Conservation (phyloP, 1,139 yeast genomes). For the Lodderomyces elongisporus region DNA sequence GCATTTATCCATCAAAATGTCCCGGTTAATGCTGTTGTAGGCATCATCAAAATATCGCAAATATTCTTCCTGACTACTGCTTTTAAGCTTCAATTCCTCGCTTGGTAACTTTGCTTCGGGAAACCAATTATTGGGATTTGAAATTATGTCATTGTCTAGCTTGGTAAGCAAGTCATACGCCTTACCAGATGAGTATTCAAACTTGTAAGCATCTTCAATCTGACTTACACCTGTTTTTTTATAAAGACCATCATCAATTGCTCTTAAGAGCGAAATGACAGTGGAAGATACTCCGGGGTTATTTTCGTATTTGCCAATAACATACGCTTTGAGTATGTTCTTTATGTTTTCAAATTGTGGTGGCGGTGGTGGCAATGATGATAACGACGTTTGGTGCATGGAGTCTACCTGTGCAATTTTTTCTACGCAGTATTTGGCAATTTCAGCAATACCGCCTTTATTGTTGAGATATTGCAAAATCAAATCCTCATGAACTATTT, state of each 20-base stretch:
- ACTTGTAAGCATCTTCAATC: constrained; percentile 16
- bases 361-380: too few species aligned
- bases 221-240: constrained; percentile 9
- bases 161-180: constrained; percentile 43
- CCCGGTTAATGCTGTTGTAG: not conserved
- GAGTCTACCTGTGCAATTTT: constrained; percentile 7
- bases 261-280: constrained; percentile 32
- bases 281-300: constrained; percentile 33
- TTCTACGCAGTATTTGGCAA: constrained; percentile 19
- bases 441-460: constrained; percentile 19
- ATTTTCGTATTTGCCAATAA: constrained; percentile 43
- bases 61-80: constrained; percentile 41
- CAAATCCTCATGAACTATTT: constrained; percentile 24
- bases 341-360: constrained; percentile 29
- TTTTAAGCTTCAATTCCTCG: constrained; percentile 29
- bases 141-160: constrained; percentile 16
- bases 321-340: constrained; percentile 43
- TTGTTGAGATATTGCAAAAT: constrained; percentile 23
- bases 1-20: constrained; percentile 1
- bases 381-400: not conserved
- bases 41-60: constrained; percentile 26
- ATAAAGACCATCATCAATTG: constrained; percentile 23
- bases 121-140: constrained; percentile 48
- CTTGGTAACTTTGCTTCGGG: constrained; percentile 38
- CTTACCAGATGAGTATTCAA: constrained; percentile 43